Conservation (phyloP, 768 basidiomycete species). For the Pholiota conissans region DNA sequence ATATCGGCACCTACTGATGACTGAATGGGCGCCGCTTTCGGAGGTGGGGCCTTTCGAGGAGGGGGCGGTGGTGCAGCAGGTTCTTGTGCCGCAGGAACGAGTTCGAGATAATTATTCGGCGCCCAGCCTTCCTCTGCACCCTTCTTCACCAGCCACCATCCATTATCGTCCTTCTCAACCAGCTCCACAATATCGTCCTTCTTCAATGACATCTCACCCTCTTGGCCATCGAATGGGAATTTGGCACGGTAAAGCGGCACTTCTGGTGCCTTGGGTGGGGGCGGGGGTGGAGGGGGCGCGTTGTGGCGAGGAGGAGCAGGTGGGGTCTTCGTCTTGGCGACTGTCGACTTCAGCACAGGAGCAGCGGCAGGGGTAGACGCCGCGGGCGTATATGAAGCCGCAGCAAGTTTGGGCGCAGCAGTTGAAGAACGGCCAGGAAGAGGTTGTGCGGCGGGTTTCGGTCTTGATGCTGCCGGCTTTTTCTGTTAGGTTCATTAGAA, state of each 20-base stretch:
- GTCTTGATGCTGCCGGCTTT: constrained; percentile 34
- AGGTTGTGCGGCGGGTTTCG: constrained; percentile 63
- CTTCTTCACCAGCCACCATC: constrained; percentile 98
- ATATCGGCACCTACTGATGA: constrained; percentile 56
- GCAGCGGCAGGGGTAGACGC: constrained; percentile 30
- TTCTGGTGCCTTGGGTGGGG: constrained; percentile 63
- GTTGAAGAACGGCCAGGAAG: constrained; percentile 59
- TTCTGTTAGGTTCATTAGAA: constrained; percentile 24
- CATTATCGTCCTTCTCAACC: constrained; percentile 90
- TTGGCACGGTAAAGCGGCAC: constrained; percentile 82
- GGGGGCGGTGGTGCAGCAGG: constrained; percentile 72
- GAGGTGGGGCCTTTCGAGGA: constrained; percentile 48
- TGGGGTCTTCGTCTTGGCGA: constrained; percentile 19
- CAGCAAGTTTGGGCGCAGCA: constrained; percentile 31
- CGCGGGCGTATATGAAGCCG: constrained; percentile 18
- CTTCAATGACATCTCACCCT: constrained; percentile 84
- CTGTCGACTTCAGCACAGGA: not conserved
- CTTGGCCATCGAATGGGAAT: constrained; percentile 90
- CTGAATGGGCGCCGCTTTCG: constrained; percentile 36
- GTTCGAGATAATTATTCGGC: constrained; percentile 90
- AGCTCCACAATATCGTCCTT: constrained; percentile 95
- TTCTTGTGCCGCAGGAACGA: constrained; percentile 63
- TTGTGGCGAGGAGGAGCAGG: constrained; percentile 37
- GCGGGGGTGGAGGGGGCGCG: constrained; percentile 51
- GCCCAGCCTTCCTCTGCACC: constrained; percentile 88